phyloP scores from a whole-genome alignment of 129 eudicot species.

The Deinandra increscens region DNA sequence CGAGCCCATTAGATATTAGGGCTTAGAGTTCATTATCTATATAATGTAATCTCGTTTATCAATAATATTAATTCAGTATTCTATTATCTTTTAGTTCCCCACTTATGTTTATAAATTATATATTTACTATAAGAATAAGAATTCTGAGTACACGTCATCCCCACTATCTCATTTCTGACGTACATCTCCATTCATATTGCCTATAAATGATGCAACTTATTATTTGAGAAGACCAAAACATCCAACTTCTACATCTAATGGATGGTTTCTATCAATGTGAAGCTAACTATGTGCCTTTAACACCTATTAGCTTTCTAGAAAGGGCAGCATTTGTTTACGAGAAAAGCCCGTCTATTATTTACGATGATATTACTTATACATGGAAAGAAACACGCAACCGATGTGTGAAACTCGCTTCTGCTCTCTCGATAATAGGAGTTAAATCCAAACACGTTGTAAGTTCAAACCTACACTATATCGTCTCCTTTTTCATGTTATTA shows the following conservation, averaged over 20 bases:
- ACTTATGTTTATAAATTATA: neutral
- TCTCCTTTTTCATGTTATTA: neutral
- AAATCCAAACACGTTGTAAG: slow-evolving; percentile 41
- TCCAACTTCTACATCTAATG: neutral
- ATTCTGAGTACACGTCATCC: neutral
- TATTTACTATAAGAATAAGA: neutral
- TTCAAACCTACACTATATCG: neutral
- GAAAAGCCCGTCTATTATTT: slow-evolving; percentile 38
- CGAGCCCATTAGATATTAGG: too few relatives aligned
- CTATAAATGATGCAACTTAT: neutral
- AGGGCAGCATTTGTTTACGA: slow-evolving; percentile 48
- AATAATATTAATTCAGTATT: too few relatives aligned
- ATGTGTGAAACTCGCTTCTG: slow-evolving; percentile 54
- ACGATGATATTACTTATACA: slow-evolving; percentile 22
- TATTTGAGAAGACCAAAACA: neutral
- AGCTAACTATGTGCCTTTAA: slow-evolving; percentile 52
- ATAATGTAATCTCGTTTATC: too few relatives aligned
- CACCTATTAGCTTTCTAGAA: slow-evolving; percentile 53
- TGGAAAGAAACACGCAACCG: slow-evolving; percentile 50
- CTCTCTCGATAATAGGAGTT: slow-evolving; percentile 36
- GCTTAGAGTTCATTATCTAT: too few relatives aligned
- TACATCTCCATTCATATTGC: neutral
- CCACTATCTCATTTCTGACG: neutral
- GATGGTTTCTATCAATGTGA: slow-evolving; percentile 38
- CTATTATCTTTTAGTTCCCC: neutral